Evolutionary conservation across 805 yeast genomes (phyloP).

Genomic region (Ogataea neopini): DNA sequence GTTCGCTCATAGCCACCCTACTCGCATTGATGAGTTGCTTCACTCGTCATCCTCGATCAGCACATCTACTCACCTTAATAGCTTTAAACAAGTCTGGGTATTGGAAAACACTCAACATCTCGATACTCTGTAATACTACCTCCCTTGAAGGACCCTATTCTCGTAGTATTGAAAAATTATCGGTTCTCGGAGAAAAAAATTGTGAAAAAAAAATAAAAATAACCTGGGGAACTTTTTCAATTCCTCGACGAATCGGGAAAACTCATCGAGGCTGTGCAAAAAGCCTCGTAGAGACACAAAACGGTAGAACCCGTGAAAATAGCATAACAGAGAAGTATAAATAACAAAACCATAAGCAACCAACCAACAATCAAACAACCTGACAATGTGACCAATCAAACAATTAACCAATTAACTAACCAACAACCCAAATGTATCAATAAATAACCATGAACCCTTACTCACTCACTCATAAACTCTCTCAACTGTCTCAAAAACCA

Average conservation of each 20-base stretch:
- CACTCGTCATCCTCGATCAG: no score
- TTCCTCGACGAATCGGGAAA: neutral
- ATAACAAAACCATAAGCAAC: no score
- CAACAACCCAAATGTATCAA: no score
- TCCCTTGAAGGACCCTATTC: neutral
- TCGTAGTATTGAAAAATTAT: neutral
- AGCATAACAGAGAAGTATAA: no score
- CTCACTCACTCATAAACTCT: neutral
- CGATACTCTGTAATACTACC: no score
- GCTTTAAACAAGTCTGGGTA: conserved; percentile 15
- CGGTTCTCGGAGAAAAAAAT: conserved; percentile 4
- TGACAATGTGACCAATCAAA: no score
- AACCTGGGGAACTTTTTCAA: conserved; percentile 5
- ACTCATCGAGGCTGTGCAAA: neutral
- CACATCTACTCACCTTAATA: conserved; percentile 15
- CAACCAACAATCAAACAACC: no score
- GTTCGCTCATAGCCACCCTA: neutral
- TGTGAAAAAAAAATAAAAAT: neutral
- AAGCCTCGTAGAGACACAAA: neutral
- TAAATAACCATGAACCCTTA: no score
- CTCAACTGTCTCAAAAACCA: conserved; percentile 2
- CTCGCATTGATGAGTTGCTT: conserved; percentile 19
- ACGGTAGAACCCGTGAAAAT: neutral
- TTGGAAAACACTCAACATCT: conserved; percentile 10
- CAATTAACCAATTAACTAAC: no score